Conservation (phyloP, 2,329 filamentous ascomycete species). For the Aspergillus neoniger region DNA sequence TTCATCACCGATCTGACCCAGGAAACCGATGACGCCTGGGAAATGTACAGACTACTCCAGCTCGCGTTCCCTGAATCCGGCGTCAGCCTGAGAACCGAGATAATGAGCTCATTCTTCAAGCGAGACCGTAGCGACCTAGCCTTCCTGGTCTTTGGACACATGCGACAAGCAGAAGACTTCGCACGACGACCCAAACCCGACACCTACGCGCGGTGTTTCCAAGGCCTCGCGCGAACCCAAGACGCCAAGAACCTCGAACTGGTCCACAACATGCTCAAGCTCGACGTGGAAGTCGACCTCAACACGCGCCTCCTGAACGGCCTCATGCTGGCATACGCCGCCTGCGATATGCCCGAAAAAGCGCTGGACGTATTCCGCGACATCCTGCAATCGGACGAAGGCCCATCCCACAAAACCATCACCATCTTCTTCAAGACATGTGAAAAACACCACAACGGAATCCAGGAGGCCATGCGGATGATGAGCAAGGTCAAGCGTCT, state of each 20-base stretch:
- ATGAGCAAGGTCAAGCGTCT: slow-evolving; percentile 62
- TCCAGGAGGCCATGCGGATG: slow-evolving; percentile 54
- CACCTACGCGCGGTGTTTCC: slow-evolving; percentile 76
- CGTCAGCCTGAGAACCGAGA: slow-evolving; percentile 63
- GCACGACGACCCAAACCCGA: slow-evolving; percentile 67
- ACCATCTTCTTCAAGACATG: slow-evolving; percentile 79
- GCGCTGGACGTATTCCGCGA: slow-evolving; percentile 81
- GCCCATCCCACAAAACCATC: slow-evolving; percentile 78
- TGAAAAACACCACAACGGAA: slow-evolving; percentile 56
- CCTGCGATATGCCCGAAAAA: slow-evolving; percentile 64
- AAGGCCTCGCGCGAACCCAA: slow-evolving; percentile 66
- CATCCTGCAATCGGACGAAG: slow-evolving; percentile 80
- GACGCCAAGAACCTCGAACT: slow-evolving; percentile 69
- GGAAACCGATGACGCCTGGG: slow-evolving; percentile 65
- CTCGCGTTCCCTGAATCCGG: slow-evolving; percentile 64
- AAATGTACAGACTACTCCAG: slow-evolving; percentile 60
- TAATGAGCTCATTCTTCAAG: slow-evolving; percentile 82
- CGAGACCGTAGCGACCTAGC: slow-evolving; percentile 82
- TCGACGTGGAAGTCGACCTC: slow-evolving; percentile 78
- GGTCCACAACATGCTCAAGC: slow-evolving; percentile 91
- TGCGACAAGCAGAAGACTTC: slow-evolving; percentile 73
- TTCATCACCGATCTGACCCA: slow-evolving; percentile 66
- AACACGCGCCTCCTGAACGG: slow-evolving; percentile 78
- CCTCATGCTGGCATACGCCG: slow-evolving; percentile 81
- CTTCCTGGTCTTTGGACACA: slow-evolving; percentile 83